phyloP scores from a whole-genome alignment of 108 stramenopile genomes.

The Pseudonitzschia multiseries region DNA sequence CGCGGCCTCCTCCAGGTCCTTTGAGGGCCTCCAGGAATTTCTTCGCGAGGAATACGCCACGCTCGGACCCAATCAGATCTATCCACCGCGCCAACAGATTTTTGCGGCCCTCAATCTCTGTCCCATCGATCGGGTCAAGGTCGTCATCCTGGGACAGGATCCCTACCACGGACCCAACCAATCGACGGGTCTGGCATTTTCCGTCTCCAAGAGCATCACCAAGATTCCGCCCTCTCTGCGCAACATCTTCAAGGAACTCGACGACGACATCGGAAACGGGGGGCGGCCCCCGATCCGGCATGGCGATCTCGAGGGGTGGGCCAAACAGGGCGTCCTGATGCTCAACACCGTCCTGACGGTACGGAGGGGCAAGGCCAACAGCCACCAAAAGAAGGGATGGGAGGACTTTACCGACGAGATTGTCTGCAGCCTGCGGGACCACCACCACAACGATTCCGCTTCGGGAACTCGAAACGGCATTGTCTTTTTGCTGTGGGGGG shows the following conservation, averaged over 20 bases:
- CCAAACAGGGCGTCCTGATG: constrained; percentile 93
- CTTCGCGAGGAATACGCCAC: neutral
- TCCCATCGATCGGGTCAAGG: constrained; percentile 81
- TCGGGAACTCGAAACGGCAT: constrained; percentile 48
- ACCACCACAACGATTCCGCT: neutral
- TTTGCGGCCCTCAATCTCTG: constrained; percentile 92
- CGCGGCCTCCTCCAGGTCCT: neutral
- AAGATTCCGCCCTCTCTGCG: constrained; percentile 87
- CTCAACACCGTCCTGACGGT: constrained; percentile 97
- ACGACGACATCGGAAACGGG: constrained; percentile 42
- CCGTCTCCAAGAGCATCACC: constrained; percentile 70
- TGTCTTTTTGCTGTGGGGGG: constrained; percentile 98
- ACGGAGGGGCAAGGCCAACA: constrained; percentile 78
- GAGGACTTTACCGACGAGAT: constrained; percentile 94
- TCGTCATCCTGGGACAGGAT: constrained; percentile 87
- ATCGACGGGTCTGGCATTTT: constrained; percentile 81
- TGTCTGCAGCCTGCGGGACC: constrained; percentile 63
- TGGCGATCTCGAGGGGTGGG: constrained; percentile 82
- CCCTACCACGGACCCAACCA: constrained; percentile 84
- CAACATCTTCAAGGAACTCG: constrained; percentile 92
- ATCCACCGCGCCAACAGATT: constrained; percentile 66
- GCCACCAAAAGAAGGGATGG: constrained; percentile 95
- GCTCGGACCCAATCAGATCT: constrained; percentile 6
- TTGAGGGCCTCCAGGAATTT: constrained; percentile 5
- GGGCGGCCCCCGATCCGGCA: constrained; percentile 33